Base-by-base conservation (phyloP, 1,284 basidiomycete species). In the Naganishia sp. region DNA sequence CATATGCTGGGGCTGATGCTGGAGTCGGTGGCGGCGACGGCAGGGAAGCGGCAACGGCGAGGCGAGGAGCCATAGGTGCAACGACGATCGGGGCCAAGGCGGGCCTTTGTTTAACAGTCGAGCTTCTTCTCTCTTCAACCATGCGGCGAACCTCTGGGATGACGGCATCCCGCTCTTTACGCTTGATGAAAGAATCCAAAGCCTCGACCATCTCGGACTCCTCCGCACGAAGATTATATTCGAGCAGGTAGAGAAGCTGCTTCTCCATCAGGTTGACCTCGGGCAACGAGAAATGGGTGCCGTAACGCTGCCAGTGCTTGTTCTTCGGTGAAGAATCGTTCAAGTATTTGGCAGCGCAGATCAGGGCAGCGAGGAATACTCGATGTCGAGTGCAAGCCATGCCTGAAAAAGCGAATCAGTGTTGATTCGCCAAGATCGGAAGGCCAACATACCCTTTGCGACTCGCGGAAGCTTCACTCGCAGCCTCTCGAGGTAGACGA, bases 271-370 rank as follows among this genome's bases (percentile, higher is more conserved):
- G 84, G 80, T 95, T 97, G 80, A 97, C 81, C 75, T 85, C 84
- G 69, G 83, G 76, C 55, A 78, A 74, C 16, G 77, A 78, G 72
- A 81, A 92, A 77, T 92, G 85, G 61, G 80, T 78, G 33, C 88
- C 90, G 79, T 94, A 92, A 67, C 80, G 75, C 60, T 77, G 76
- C 94, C 94, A 97, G 83, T 97, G 92, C 80, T 87, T 87, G 83
- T 98, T 98, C 84, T 95, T 97, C 18, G 92, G 91, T 52, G 89
- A 89, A 31, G 91, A 92, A 81, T 98, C 94, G 81, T 99, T 97
- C 77, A 98, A 86, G 81, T 98, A 97, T 82, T 99, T 99, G 72
- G 94, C 90, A 42, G 95, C 90, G 57, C 94, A 90, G 79, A 99
- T 98, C 75, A 99, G 88, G 0, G 90, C 89, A 36, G 95, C 95